Evolutionary conservation across 805 yeast species (phyloP), one percentile per base, ranked within the genome.

Genomic region (Wickerhamomyces chaumierensis): DNA sequence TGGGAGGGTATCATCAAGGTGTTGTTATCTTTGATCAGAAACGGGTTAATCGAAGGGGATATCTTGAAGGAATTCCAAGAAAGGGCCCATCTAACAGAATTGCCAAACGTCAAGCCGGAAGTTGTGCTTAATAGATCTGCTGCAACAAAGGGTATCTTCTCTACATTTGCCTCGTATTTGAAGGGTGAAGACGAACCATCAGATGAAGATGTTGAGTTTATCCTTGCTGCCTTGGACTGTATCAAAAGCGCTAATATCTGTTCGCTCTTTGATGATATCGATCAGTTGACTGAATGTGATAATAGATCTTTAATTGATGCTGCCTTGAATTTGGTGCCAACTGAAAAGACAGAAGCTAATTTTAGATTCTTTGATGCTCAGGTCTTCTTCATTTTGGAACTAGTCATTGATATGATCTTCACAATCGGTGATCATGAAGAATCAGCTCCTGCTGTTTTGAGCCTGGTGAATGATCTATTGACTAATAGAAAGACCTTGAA

Each of bases 181-280:
- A 84, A 92, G 45, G 92, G 96, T 16, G 96, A 87, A 51, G 94
- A 85, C 39, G 97, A 90, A 57, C 99, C 99, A 12, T 74, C 94
- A 2, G 94, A 84, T 40, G 95, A 85, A 52, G 96, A 90, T 48
- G 80, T 92, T 36, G 95, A 87, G 45, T 73, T 84, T 5, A 84
- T 97, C 0, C 57, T 81, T 13, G 78, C 86, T 5, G 82, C 96
- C 0, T 62, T 81, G 33, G 95, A 88, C 47, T 90, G 96, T 55
- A 68, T 90, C 37, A 73, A 73, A 38, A 75, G 90, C 1, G 76
- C 92, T 44, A 71, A 73, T 36, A 61, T 87, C 5, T 57, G 69
- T 4, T 63, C 66, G 2, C 62, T 86, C 1, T 69, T 86, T 42
- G 70, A 68, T 36, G 66, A 66, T 17, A 65, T 78, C 39, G 54